Conservation (phyloP, 1,284 basidiomycete genomes). For the Boletellus deceptivus region DNA sequence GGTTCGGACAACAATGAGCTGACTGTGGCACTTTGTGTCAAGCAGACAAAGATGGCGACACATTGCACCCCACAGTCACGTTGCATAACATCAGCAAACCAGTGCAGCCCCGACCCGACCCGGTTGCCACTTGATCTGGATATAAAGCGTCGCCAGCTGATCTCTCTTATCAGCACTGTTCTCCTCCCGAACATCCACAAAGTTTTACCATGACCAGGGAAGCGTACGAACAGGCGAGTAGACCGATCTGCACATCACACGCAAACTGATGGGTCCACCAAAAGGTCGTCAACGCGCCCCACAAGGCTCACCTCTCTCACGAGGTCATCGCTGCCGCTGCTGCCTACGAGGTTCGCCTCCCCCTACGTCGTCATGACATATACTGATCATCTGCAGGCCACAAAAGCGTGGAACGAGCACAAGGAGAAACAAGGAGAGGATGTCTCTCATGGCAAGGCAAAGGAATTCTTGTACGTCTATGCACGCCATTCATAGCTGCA, state of each 20-base stretch:
- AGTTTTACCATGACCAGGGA: slow-evolving; percentile 16
- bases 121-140: slow-evolving; percentile 3
- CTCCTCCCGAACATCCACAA: not conserved
- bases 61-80: too few relatives aligned
- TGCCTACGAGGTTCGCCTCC: slow-evolving; percentile 20
- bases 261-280: not conserved
- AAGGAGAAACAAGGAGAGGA: slow-evolving; percentile 13
- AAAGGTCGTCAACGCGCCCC: slow-evolving; percentile 36
- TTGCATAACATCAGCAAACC: too few relatives aligned
- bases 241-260: not conserved
- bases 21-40: too few relatives aligned
- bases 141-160: slow-evolving; percentile 22
- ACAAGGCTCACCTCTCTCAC: slow-evolving; percentile 31
- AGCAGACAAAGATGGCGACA: too few relatives aligned
- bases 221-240: slow-evolving; percentile 16
- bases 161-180: slow-evolving; percentile 10
- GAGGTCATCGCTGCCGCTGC: slow-evolving; percentile 31
- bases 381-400: slow-evolving; percentile 21
- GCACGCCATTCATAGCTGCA: not conserved
- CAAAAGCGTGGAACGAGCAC: slow-evolving; percentile 28
- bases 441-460: slow-evolving; percentile 17
- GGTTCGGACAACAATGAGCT: too few relatives aligned
- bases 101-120: not conserved
- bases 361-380: not conserved
- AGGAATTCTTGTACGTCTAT: slow-evolving; percentile 25